Conservation (phyloP, 2,329 filamentous ascomycete species). For the Cordyceps tenuipes region DNA sequence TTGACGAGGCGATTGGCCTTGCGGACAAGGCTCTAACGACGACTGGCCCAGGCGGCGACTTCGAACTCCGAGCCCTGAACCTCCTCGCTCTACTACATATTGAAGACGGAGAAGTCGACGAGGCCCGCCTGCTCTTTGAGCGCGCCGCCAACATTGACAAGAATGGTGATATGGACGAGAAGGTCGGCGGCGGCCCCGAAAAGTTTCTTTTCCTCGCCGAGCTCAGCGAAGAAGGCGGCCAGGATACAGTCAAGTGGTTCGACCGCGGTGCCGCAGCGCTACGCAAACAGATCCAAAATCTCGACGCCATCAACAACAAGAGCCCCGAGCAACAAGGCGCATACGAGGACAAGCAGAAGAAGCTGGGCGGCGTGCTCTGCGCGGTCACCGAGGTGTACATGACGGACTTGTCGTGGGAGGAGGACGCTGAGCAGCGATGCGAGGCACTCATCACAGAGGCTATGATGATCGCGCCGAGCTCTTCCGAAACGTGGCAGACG, state of each 20-base stretch:
- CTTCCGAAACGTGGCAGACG: slow-evolving; percentile 88
- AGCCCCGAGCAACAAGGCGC: slow-evolving; percentile 32
- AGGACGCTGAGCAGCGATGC: slow-evolving; percentile 81
- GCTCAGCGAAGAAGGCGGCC: slow-evolving; percentile 63
- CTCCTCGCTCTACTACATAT: slow-evolving; percentile 75
- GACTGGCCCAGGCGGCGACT: slow-evolving; percentile 37
- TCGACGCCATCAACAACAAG: slow-evolving; percentile 41
- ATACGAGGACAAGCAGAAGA: slow-evolving; percentile 62
- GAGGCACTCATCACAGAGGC: slow-evolving; percentile 87
- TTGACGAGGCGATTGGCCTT: slow-evolving; percentile 31
- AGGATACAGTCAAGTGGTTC: slow-evolving; percentile 59
- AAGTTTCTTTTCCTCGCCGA: slow-evolving; percentile 96
- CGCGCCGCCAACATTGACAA: slow-evolving; percentile 68
- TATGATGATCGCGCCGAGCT: slow-evolving; percentile 70
- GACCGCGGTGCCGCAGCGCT: slow-evolving; percentile 65
- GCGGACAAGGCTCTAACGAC: slow-evolving; percentile 36
- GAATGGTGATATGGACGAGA: slow-evolving; percentile 61
- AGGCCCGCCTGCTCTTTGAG: slow-evolving; percentile 63
- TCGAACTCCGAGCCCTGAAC: slow-evolving; percentile 58
- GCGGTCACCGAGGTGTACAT: slow-evolving; percentile 96
- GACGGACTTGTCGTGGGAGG: slow-evolving; percentile 93
- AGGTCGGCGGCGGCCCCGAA: slow-evolving; percentile 73
- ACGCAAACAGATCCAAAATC: slow-evolving; percentile 57
- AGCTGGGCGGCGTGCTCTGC: slow-evolving; percentile 86
- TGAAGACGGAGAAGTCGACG: slow-evolving; percentile 72